Evolutionary conservation across 192 early-diverging fungal genomes (phyloP).

Genomic region (Gigaspora rosea): DNA sequence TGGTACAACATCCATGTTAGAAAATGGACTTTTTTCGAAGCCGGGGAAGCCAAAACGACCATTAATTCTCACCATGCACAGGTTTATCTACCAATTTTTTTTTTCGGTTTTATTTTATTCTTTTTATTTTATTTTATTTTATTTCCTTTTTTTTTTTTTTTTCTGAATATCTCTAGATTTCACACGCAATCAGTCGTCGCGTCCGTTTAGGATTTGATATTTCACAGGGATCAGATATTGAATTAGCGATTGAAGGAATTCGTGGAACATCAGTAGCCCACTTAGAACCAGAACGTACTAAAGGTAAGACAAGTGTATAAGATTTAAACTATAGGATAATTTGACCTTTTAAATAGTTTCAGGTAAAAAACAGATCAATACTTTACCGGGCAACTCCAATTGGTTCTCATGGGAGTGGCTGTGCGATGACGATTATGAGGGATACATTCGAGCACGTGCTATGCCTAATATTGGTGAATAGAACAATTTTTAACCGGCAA

Average conservation of each 20-base stretch:
- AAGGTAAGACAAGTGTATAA: background rate
- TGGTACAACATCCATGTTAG: too few relatives aligned
- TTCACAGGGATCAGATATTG: background rate
- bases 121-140: background rate
- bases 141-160: background rate
- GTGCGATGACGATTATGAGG: too few relatives aligned
- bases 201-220: background rate
- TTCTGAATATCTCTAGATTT: background rate
- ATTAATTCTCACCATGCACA: background rate
- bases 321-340: background rate
- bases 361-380: background rate
- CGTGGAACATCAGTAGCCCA: background rate
- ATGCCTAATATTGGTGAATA: too few relatives aligned
- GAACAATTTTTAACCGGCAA: background rate
- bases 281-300: background rate
- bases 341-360: background rate
- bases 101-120: too few relatives aligned
- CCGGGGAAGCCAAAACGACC: background rate
- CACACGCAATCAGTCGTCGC: background rate
- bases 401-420: too few relatives aligned
- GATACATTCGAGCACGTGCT: too few relatives aligned
- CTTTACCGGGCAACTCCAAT: too few relatives aligned
- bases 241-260: background rate
- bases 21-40: background rate
- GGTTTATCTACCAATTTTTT: background rate